Evolutionary conservation across 306 rosid species (phyloP), one percentile per base, ranked within the genome.

Genomic region (Hippophae tibetana): DNA sequence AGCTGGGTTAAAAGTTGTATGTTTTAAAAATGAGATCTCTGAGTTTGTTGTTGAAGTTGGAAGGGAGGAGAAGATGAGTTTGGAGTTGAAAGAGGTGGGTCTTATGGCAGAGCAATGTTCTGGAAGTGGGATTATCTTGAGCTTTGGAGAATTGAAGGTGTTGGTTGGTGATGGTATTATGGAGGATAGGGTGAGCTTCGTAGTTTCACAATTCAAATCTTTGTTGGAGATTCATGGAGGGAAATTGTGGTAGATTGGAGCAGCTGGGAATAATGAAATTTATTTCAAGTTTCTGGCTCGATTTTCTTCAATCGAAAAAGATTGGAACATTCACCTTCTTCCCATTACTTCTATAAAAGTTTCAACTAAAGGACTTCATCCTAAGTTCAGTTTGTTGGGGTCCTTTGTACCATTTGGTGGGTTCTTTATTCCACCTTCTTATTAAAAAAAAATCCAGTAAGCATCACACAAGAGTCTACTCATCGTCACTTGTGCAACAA

Each of bases 391-490:
- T 74, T 88, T 93, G 71, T 74, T 93, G 94, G 93, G 95, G 69
- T 93, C 99, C 68, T 93, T 88, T 61, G 90, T 93, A 73, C 99
- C 99, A 61, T 80, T 93, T 61, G 95, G 89, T 10, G 99, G 99
- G 25, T 93, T 88, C 76, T 85, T 88, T 56, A 66, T 95, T 46
- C 61, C 89, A 46, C 77, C 87, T 10, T 74, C 95, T 1, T 79
- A 83, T 54, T 69, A 78, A 58, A 74, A 54, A 63, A 79, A 44
- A n/a, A n/a, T 63, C 85, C 85, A 13, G 40, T 68, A 46, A 74
- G 66, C 72, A 44, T 71, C 70, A 60, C 61, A n/a, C 77, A 80
- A 57, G 44, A 78, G 8, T 70, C 72, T 61, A 25, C 71, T 41
- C 79, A 78, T 58, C 85, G 99, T 67, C 82, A 73, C 54, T 63